A percentile compares a stretch with the other conserved stretches of the same genome.
Conservation (phyloP, 495 filamentous ascomycete species). For the Daldinia concentrica region DNA sequence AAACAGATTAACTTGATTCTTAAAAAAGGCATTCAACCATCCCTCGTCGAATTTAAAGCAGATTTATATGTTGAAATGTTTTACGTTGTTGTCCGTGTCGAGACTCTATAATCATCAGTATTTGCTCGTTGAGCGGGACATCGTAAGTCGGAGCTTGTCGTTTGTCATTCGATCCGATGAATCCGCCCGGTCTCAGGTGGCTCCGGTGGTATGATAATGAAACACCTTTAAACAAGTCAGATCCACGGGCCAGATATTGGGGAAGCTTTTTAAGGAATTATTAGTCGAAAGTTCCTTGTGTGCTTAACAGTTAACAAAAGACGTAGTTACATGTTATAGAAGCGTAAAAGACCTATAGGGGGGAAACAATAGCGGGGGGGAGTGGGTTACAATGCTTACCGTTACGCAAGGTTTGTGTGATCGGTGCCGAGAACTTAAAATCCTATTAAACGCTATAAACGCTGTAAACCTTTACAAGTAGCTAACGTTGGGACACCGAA, state of each 20-base stretch:
- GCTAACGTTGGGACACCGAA: slow-evolving; percentile 5
- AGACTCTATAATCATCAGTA: not conserved
- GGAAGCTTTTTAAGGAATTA: slow-evolving; percentile 17
- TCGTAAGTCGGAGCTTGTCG: slow-evolving; percentile 12
- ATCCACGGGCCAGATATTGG: not conserved
- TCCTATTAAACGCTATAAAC: slow-evolving; percentile 14
- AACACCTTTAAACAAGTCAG: slow-evolving; percentile 8
- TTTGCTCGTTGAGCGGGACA: slow-evolving; percentile 9
- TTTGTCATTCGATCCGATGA: slow-evolving; percentile 17
- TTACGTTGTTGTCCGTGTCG: not conserved
- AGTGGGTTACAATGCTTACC: slow-evolving; percentile 16
- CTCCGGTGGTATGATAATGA: slow-evolving; percentile 27
- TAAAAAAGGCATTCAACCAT: not conserved
- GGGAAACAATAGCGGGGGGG: not conserved
- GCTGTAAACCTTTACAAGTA: not conserved
- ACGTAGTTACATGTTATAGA: not conserved
- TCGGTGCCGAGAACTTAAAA: slow-evolving; percentile 10
- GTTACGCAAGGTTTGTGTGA: slow-evolving; percentile 19
- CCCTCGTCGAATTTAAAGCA: not conserved
- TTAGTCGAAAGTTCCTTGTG: slow-evolving; percentile 11
- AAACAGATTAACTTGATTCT: not conserved
- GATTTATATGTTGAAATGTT: not conserved
- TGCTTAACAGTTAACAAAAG: not conserved
- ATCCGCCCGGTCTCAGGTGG: not conserved
- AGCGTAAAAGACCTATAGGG: not conserved